Evolutionary conservation across 2,329 filamentous ascomycete genomes (phyloP).

Genomic region (Lachnellula suecica): DNA sequence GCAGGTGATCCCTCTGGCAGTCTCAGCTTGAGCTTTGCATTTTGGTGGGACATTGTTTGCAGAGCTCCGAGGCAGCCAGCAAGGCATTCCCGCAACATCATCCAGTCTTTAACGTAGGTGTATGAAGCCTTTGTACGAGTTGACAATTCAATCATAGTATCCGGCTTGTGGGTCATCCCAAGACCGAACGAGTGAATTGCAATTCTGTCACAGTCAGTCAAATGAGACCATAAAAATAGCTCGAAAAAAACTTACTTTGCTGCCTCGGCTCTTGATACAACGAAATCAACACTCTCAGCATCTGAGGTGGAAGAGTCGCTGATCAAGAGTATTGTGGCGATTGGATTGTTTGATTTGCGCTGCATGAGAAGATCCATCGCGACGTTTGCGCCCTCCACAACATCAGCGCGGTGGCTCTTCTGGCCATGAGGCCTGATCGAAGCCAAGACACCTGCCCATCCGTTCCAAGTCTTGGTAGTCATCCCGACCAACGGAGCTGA

Average conservation of each 20-base stretch:
- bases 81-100: constrained; percentile 97
- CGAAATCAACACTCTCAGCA: constrained; percentile 93
- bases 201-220: constrained; percentile 54
- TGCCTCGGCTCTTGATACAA: constrained; percentile 92
- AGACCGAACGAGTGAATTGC: constrained; percentile 95
- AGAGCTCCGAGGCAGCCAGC: constrained; percentile 89
- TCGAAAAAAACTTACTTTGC: constrained; percentile 69
- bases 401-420: constrained; percentile 93
- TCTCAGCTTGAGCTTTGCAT: constrained; percentile 92
- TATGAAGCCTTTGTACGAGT: constrained; percentile 95
- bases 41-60: constrained; percentile 96
- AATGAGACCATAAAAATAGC: constrained; percentile 22
- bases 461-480: constrained; percentile 92
- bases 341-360: constrained; percentile 90
- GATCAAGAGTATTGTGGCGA: constrained; percentile 93
- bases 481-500: constrained; percentile 96
- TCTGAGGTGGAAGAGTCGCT: constrained; percentile 96
- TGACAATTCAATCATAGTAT: constrained; percentile 97
- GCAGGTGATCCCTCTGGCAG: constrained; percentile 94
- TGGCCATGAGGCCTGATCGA: constrained; percentile 92
- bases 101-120: constrained; percentile 99
- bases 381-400: constrained; percentile 95
- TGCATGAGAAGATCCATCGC: constrained; percentile 99
- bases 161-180: constrained; percentile 95
- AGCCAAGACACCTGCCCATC: constrained; percentile 82